Percentiles rank a stretch among this genome's conserved stretches.
Conservation (phyloP, 441 rosid species). For the Corymbia calophylla region DNA sequence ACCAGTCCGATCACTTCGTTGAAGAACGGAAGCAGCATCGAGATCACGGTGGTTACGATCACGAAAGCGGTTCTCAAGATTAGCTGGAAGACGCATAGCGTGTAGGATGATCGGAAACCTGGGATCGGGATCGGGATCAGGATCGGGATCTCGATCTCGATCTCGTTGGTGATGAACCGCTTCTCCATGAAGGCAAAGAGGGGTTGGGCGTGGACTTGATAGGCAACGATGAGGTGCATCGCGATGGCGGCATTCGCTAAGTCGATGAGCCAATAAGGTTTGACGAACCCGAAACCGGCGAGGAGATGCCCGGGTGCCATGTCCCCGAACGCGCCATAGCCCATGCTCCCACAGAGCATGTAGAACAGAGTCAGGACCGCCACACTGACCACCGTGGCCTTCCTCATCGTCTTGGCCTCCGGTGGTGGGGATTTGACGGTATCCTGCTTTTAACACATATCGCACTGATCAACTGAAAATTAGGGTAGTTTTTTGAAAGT, state of each 20-base stretch:
- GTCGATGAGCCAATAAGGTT: background rate
- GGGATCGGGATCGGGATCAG: no score
- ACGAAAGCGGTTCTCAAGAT: background rate
- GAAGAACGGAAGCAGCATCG: conserved; percentile 1
- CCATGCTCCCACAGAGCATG: background rate
- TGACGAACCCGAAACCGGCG: conserved; percentile 1
- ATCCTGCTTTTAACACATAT: background rate
- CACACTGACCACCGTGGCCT: background rate
- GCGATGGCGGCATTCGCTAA: background rate
- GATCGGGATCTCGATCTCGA: background rate
- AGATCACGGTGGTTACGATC: background rate
- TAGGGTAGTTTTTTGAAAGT: background rate
- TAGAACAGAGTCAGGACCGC: background rate
- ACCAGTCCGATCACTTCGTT: background rate
- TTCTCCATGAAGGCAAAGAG: background rate
- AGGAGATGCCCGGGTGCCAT: background rate
- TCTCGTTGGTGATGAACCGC: background rate
- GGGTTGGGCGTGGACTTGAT: background rate
- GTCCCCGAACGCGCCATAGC: background rate
- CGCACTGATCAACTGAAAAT: background rate
- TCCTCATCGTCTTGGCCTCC: background rate
- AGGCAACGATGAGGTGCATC: background rate
- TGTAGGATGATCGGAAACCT: background rate
- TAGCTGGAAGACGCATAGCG: background rate
- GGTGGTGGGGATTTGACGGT: background rate